These are phyloP conservation scores for Yamadazyma epiphylla DNA, from an alignment of 1,139 yeast genomes.

Conservation along the genomic window DNA sequence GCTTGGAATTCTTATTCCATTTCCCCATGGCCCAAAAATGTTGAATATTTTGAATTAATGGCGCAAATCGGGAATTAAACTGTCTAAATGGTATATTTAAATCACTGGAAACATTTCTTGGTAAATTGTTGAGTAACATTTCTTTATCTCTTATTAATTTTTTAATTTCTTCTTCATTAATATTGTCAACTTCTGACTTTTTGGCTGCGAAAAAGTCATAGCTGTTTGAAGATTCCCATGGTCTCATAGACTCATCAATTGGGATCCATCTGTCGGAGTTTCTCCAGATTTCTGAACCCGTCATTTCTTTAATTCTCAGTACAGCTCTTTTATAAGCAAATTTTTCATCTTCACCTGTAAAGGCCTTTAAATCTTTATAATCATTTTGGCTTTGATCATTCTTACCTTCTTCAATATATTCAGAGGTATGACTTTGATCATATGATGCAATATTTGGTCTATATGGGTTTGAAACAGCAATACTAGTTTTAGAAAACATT, in stretches of 20 bases:
- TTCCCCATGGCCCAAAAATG: conserved; percentile 69
- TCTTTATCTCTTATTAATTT: conserved; percentile 10
- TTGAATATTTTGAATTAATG: conserved; percentile 37
- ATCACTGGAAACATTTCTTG: conserved; percentile 21
- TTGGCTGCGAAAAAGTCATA: background rate
- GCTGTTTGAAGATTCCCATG: conserved; percentile 47
- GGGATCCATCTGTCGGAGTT: conserved; percentile 50
- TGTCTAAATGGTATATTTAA: conserved; percentile 23
- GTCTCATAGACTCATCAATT: conserved; percentile 47
- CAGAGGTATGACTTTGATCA: conserved; percentile 38
- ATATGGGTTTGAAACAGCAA: conserved; percentile 60
- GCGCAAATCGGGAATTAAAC: conserved; percentile 37
- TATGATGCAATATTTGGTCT: conserved; percentile 68
- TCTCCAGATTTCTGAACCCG: conserved; percentile 54
- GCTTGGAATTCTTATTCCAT: conserved; percentile 50
- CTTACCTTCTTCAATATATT: conserved; percentile 26
- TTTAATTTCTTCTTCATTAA: conserved; percentile 5
- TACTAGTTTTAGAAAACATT: conserved; percentile 62
- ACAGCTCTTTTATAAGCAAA: conserved; percentile 74
- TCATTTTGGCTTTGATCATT: conserved; percentile 17
- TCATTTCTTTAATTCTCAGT: conserved; percentile 66
- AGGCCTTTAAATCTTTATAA: conserved; percentile 50
- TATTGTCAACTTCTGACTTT: conserved; percentile 1
- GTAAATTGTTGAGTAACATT: conserved; percentile 14
- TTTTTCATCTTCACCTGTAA: conserved; percentile 75